phyloP scores from a whole-genome alignment of 108 stramenopile species.

The Nitzschia sp. region DNA sequence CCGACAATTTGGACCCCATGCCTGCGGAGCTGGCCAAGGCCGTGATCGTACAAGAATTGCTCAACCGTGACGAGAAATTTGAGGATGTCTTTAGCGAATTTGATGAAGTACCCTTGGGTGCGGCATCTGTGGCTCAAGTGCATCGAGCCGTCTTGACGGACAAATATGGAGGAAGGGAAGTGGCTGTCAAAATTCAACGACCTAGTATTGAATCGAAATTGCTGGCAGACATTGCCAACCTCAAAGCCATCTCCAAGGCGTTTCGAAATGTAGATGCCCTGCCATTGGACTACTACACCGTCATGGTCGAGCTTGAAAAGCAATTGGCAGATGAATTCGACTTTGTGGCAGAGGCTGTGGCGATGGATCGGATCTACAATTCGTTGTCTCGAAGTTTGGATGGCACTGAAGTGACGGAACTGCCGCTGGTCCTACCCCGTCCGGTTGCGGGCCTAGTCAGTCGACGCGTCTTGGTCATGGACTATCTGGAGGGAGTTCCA shows the following conservation, averaged over 20 bases:
- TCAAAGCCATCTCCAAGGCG: slow-evolving; percentile 83
- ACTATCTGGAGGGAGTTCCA: slow-evolving; percentile 90
- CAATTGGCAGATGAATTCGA: slow-evolving; percentile 93
- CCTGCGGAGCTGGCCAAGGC: slow-evolving; percentile 76
- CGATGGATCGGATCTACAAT: slow-evolving; percentile 90
- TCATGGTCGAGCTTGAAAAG: slow-evolving; percentile 85
- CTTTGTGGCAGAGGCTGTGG: slow-evolving; percentile 94
- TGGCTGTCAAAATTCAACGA: slow-evolving; percentile 96
- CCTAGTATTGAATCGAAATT: slow-evolving; percentile 91
- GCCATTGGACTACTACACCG: slow-evolving; percentile 94
- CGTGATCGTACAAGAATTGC: slow-evolving; percentile 59
- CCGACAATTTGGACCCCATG: slow-evolving; percentile 91
- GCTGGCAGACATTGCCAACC: slow-evolving; percentile 90
- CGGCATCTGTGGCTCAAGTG: slow-evolving; percentile 90
- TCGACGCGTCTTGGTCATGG: slow-evolving; percentile 91
- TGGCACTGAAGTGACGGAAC: slow-evolving; percentile 47
- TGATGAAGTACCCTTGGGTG: slow-evolving; percentile 70
- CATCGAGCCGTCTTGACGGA: slow-evolving; percentile 85
- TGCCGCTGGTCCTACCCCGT: slow-evolving; percentile 87
- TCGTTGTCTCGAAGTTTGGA: slow-evolving; percentile 55
- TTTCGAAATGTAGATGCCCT: slow-evolving; percentile 68
- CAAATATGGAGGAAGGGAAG: slow-evolving; percentile 80
- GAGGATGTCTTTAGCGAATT: slow-evolving; percentile 87
- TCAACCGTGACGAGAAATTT: slow-evolving; percentile 62
- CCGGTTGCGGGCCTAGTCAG: slow-evolving; percentile 86